Conservation (phyloP, 129 eudicot species). For the Rutidosis leptorrhynchoides region DNA sequence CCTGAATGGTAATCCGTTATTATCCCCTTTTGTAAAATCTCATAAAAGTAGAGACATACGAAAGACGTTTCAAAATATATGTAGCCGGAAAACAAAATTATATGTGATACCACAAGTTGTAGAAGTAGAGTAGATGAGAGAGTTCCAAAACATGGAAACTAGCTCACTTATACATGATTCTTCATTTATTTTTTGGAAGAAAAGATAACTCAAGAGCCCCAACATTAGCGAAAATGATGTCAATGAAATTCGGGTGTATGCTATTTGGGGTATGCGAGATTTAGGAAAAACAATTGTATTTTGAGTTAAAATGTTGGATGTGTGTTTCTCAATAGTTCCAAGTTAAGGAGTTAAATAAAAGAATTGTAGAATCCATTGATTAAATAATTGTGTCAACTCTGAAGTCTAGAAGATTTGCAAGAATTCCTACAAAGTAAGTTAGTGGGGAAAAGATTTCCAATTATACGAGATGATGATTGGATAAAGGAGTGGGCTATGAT, state of each 20-base stretch:
- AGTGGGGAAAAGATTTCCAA: not conserved
- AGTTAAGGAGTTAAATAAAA: not conserved
- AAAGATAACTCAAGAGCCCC: not conserved
- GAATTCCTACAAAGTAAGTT: not conserved
- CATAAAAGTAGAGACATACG: too few relatives aligned
- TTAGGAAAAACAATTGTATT: not conserved
- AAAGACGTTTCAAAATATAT: too few relatives aligned
- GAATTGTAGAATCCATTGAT: not conserved
- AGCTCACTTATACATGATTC: not conserved
- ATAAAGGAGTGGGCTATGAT: not conserved
- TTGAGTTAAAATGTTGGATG: not conserved
- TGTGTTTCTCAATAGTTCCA: not conserved
- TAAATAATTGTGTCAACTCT: not conserved
- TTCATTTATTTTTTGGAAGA: not conserved
- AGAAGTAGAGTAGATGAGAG: not conserved
- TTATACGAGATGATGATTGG: not conserved
- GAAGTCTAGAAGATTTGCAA: not conserved
- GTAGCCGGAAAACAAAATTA: not conserved
- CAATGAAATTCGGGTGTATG: not conserved
- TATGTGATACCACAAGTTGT: not conserved
- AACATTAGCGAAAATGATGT: not conserved
- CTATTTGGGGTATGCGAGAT: not conserved
- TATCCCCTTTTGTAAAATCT: too few relatives aligned
- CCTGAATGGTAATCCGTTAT: too few relatives aligned
- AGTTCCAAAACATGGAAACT: not conserved